Conservation (phyloP, 805 yeast species). For the Ogataea neopini region DNA sequence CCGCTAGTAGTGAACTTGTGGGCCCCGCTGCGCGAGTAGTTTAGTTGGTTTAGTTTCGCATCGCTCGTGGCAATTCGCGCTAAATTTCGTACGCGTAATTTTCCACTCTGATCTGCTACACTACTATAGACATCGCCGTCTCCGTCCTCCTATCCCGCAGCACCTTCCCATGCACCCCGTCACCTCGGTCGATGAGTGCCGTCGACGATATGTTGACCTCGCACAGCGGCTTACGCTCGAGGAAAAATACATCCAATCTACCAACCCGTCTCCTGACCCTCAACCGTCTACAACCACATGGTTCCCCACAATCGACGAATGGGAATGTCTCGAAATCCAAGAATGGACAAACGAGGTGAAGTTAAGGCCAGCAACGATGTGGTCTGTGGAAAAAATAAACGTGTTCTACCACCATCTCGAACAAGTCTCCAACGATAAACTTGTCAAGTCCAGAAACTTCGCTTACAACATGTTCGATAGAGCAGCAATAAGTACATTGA, state of each 20-base stretch:
- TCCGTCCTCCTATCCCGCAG: too few species aligned
- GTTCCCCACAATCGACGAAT: slow-evolving; percentile 22
- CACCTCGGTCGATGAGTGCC: not conserved
- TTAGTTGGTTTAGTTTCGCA: too few species aligned
- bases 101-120: not conserved
- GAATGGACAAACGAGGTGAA: slow-evolving; percentile 19
- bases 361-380: slow-evolving; percentile 26
- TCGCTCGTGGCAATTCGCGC: too few species aligned
- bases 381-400: slow-evolving; percentile 29
- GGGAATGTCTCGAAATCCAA: slow-evolving; percentile 29
- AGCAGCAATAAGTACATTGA: slow-evolving; percentile 26
- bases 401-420: slow-evolving; percentile 21
- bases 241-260: slow-evolving; percentile 1
- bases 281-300: slow-evolving; percentile 9
- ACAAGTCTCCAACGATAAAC: slow-evolving; percentile 15
- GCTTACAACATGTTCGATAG: slow-evolving; percentile 18
- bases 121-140: not conserved
- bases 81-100: too few species aligned
- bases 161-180: not conserved
- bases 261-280: not conserved
- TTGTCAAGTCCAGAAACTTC: slow-evolving; percentile 9
- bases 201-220: not conserved
- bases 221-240: slow-evolving; percentile 8
- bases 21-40: too few species aligned
- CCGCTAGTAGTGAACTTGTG: too few species aligned